Evolutionary conservation across 2,329 filamentous ascomycete genomes (phyloP).

Genomic region (Fusarium caatingaense): DNA sequence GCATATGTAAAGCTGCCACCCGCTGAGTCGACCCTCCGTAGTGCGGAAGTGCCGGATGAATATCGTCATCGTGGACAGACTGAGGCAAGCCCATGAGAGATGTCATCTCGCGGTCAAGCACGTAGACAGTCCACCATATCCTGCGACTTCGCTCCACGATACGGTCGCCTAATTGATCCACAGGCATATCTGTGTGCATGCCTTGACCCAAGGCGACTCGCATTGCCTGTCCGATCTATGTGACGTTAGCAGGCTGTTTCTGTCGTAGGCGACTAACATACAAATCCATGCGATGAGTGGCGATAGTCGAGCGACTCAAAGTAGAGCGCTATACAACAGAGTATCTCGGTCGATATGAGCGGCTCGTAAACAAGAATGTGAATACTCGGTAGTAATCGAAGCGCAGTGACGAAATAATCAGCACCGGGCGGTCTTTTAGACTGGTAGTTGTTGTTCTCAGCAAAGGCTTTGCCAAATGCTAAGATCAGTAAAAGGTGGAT

Average conservation of each 20-base stretch:
- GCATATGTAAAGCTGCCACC: slow-evolving; percentile 48
- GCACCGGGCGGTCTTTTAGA: slow-evolving; percentile 57
- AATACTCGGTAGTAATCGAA: slow-evolving; percentile 57
- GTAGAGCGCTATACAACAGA: slow-evolving; percentile 64
- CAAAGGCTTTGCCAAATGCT: slow-evolving; percentile 66
- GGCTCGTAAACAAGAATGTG: slow-evolving; percentile 56
- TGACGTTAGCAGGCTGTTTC: not conserved
- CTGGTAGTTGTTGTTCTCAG: slow-evolving; percentile 52
- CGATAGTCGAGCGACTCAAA: slow-evolving; percentile 63
- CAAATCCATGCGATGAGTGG: slow-evolving; percentile 58
- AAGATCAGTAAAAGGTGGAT: slow-evolving; percentile 65
- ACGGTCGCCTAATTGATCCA: slow-evolving; percentile 53
- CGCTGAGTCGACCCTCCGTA: slow-evolving; percentile 46
- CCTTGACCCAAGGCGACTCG: slow-evolving; percentile 61
- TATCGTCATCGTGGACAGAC: slow-evolving; percentile 62
- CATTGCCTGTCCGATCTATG: slow-evolving; percentile 58
- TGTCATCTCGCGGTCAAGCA: slow-evolving; percentile 65
- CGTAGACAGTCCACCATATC: slow-evolving; percentile 66
- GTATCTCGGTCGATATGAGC: slow-evolving; percentile 59
- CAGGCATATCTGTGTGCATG: slow-evolving; percentile 64
- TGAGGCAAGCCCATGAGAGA: slow-evolving; percentile 64
- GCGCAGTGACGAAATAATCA: slow-evolving; percentile 59
- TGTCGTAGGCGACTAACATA: slow-evolving; percentile 28
- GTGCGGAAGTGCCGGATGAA: slow-evolving; percentile 55
- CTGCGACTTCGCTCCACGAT: slow-evolving; percentile 60